These are phyloP conservation scores for Carallia pectinifolia DNA, from an alignment of 345 rosid species.

Conservation along the genomic window DNA sequence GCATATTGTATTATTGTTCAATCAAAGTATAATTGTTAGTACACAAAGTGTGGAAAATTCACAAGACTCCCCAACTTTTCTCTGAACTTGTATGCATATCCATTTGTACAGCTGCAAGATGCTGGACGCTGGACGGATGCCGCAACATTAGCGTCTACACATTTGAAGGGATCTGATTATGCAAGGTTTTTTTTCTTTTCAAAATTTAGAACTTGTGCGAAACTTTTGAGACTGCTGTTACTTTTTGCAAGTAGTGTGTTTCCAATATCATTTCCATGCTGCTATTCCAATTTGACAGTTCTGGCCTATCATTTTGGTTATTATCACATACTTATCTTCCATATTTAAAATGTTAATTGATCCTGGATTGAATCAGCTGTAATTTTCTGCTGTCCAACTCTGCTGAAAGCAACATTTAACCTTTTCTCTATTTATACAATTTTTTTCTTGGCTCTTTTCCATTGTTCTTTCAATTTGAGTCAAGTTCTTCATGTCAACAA, in stretches of 20 bases:
- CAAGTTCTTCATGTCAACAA: too few relatives aligned
- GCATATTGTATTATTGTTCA: neutral
- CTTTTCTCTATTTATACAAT: too few relatives aligned
- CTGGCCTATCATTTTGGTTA: neutral
- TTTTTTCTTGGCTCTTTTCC: too few relatives aligned
- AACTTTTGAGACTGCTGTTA: conserved; percentile 2
- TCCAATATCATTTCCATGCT: neutral
- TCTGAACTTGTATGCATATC: neutral
- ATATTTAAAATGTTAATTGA: neutral
- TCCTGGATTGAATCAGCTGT: neutral
- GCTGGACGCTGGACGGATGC: conserved; percentile 99
- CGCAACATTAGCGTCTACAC: conserved; percentile 95
- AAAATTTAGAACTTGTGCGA: neutral
- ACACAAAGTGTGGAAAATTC: neutral
- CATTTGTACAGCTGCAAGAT: conserved; percentile 73
- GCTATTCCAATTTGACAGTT: neutral
- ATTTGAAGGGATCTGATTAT: conserved; percentile 94
- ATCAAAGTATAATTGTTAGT: neutral
- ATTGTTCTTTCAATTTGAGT: too few relatives aligned
- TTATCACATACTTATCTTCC: neutral
- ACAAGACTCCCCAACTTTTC: neutral
- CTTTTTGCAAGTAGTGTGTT: conserved; percentile 3
- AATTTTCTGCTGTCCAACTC: too few relatives aligned
- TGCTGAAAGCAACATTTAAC: too few relatives aligned
- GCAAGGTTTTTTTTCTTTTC: conserved; percentile 50